These are phyloP conservation scores for Serpula lacrymans DNA, from an alignment of 768 basidiomycete species.

Conservation along the genomic window DNA sequence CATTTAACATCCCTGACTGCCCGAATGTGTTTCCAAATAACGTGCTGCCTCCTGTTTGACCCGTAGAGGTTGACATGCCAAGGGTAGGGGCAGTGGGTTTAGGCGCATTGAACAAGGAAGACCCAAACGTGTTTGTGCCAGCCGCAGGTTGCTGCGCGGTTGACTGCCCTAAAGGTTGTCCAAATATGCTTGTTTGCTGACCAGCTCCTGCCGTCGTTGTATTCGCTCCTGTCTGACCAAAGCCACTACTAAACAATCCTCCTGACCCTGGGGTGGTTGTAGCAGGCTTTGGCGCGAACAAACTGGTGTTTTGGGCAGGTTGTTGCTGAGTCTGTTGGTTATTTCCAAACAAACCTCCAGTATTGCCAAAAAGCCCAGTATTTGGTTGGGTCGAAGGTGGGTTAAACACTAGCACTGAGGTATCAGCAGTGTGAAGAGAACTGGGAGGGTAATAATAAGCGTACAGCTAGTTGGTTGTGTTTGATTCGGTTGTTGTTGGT, in stretches of 20 bases:
- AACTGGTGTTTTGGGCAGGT: constrained; percentile 22
- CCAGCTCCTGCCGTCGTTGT: constrained; percentile 28
- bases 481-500: constrained; percentile 39
- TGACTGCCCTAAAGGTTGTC: constrained; percentile 46
- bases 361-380: constrained; percentile 35
- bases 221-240: constrained; percentile 39
- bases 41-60: constrained; percentile 32
- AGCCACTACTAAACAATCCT: constrained; percentile 47
- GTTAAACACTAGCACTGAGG: constrained; percentile 30
- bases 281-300: constrained; percentile 30
- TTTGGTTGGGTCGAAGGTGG: constrained; percentile 23
- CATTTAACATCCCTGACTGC: constrained; percentile 32
- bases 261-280: constrained; percentile 25
- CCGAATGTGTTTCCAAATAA: constrained; percentile 34
- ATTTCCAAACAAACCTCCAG: constrained; percentile 28
- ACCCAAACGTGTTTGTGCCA: constrained; percentile 33
- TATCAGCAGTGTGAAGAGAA: constrained; percentile 10
- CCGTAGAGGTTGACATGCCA: constrained; percentile 39
- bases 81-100: constrained; percentile 51
- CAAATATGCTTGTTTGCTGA: constrained; percentile 43
- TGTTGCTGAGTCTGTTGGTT: constrained; percentile 40
- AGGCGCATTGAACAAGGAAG: constrained; percentile 44
- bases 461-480: constrained; percentile 33
- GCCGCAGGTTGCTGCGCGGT: constrained; percentile 33
- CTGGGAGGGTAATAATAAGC: constrained; percentile 9